These are phyloP conservation scores for Strobilomyces echinocephalus DNA, from an alignment of 768 basidiomycete species.

Conservation along the genomic window DNA sequence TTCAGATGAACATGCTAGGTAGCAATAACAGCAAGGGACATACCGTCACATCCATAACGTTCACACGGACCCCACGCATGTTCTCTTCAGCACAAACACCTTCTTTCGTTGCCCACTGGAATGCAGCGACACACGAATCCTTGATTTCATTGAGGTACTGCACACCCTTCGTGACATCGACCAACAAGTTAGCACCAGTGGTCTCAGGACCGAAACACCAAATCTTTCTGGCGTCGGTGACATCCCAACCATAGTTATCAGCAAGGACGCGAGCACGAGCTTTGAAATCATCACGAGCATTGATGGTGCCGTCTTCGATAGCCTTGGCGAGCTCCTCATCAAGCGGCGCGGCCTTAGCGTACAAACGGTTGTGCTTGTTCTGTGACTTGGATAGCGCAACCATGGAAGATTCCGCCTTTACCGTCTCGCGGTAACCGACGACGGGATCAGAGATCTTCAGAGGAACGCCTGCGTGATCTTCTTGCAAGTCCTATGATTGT, in stretches of 20 bases:
- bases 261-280: constrained; percentile 90
- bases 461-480: constrained; percentile 98
- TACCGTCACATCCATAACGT: constrained; percentile 93
- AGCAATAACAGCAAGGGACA: constrained; percentile 24
- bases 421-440: constrained; percentile 96
- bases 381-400: constrained; percentile 98
- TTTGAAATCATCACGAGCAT: constrained; percentile 96
- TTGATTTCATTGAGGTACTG: constrained; percentile 99
- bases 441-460: constrained; percentile 98
- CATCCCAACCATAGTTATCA: constrained; percentile 97
- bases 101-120: constrained; percentile 99
- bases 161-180: constrained; percentile 98
- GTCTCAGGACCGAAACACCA: constrained; percentile 99
- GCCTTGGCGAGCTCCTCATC: constrained; percentile 93
- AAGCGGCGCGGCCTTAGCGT: constrained; percentile 86
- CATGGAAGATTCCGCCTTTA: constrained; percentile 92
- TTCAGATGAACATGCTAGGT: not conserved
- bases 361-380: constrained; percentile 99
- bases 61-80: constrained; percentile 97
- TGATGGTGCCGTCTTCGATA: constrained; percentile 84
- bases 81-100: constrained; percentile 95
- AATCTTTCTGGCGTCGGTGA: constrained; percentile 98
- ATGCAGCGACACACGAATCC: constrained; percentile 97
- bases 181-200: constrained; percentile 92
- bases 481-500: constrained; percentile 83